Base-by-base conservation (phyloP, 2,329 filamentous ascomycete species). In the Colletotrichum eleusines region DNA sequence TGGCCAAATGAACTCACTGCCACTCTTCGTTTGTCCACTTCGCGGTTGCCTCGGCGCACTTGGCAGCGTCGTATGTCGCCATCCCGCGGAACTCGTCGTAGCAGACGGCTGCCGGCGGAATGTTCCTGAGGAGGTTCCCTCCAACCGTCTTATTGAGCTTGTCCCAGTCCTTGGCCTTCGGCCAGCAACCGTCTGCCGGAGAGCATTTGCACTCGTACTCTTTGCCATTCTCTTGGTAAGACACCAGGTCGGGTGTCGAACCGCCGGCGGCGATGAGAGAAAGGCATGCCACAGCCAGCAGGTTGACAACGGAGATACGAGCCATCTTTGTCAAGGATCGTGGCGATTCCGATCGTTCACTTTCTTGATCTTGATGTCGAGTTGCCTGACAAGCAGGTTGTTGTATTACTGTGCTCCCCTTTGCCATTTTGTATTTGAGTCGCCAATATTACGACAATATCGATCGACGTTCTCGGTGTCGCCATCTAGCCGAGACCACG, bases 151-250 rank as follows among this genome's bases (percentile, higher is more conserved):
- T 40, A 74, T 89, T 89, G 64, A 89, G 80, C 2, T 71, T 63
- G 18, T 75, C 72, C 86, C 86, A 89, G 23, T 75, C 75, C 16
- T 73, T 31, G 3, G 64, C 23, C 1, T 78, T 78, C 0, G 87
- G 87, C 87, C 87, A 89, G 76, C 84, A 85, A 3, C 73, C 23
- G 60, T 88, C 85, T 8, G 81, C 82, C 0, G 87, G 86, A 53
- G 84, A 82, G 76, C 83, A 85, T 53, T 81, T 81, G 76, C 84
- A 86, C 14, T 48, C 53, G 16, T 73, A 72, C 1, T 63, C 50
- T 6, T 51, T 61, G 23, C 69, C 69, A 26, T 65, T 57, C 48
- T 72, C 69, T 7, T 42, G 26, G 18, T 65, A 72, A n/a, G 54
- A 48, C 23, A 70, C 69, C 9, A 63, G 42, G 23, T 40, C 51